phyloP scores from a whole-genome alignment of 2,329 filamentous ascomycete genomes.

The Cordyceps tenuipes region DNA sequence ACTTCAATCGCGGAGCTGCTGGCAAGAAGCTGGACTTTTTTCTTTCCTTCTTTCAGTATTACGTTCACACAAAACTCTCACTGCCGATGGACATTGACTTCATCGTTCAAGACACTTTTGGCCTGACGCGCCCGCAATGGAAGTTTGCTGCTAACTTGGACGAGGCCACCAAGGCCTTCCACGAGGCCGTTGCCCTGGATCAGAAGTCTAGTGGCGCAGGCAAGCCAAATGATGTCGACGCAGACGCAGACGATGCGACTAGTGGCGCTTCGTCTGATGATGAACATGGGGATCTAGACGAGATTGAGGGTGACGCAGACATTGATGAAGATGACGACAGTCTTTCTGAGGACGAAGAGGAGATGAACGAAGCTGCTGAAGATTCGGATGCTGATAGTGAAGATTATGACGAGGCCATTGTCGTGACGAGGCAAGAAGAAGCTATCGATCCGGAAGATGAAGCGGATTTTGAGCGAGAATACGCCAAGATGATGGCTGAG shows the following conservation, averaged over 20 bases:
- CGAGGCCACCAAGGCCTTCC: conserved; percentile 76
- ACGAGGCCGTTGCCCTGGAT: conserved; percentile 80
- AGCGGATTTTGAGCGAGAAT: conserved; percentile 95
- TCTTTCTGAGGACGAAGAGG: conserved; percentile 50
- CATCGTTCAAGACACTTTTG: conserved; percentile 85
- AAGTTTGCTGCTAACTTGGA: conserved; percentile 72
- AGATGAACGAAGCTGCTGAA: conserved; percentile 43
- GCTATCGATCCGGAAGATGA: conserved; percentile 88
- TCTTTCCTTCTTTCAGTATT: conserved; percentile 94
- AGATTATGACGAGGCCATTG: conserved; percentile 72
- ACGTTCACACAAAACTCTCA: conserved; percentile 81
- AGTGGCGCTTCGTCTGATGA: conserved; percentile 70
- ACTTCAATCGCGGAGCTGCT: conserved; percentile 85
- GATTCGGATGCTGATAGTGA: conserved; percentile 49
- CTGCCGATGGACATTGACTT: conserved; percentile 97
- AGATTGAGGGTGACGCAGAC: conserved; percentile 53
- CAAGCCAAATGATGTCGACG: conserved; percentile 59
- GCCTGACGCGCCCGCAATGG: conserved; percentile 82
- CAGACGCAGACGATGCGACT: conserved; percentile 54
- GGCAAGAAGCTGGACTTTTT: conserved; percentile 99
- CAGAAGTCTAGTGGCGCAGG: conserved; percentile 72
- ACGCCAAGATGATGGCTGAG: conserved; percentile 97
- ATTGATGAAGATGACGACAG: conserved; percentile 51
- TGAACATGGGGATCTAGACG: conserved; percentile 59
- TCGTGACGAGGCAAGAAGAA: conserved; percentile 86